These are phyloP conservation scores for Primulina eburnea DNA, from an alignment of 257 asterid genomes.

Conservation along the genomic window DNA sequence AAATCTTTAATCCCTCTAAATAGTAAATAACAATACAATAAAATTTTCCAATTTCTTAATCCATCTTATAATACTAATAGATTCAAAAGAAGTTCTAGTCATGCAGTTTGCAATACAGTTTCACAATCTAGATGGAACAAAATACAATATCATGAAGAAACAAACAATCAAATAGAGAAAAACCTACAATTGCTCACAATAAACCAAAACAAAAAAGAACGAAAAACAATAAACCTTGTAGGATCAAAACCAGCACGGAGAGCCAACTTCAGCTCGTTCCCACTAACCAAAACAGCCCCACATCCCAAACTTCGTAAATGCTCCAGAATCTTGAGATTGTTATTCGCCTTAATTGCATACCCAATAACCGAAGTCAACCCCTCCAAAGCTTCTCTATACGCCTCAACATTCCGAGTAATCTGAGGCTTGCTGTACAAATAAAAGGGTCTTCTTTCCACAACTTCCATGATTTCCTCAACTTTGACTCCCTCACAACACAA, in stretches of 20 bases:
- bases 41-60: too few relatives aligned
- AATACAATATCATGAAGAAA: neutral
- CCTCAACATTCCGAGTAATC: slow-evolving; percentile 77
- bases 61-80: neutral
- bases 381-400: slow-evolving; percentile 77
- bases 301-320: slow-evolving; percentile 76
- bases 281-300: slow-evolving; percentile 96
- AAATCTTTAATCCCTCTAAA: neutral
- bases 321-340: slow-evolving; percentile 84
- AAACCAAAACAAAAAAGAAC: neutral
- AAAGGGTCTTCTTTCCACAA: slow-evolving; percentile 75
- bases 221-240: slow-evolving; percentile 41
- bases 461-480: slow-evolving; percentile 70
- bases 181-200: neutral
- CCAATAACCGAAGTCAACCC: slow-evolving; percentile 76
- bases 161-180: neutral
- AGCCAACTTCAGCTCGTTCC: slow-evolving; percentile 87
- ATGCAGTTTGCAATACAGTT: neutral
- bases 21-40: too few relatives aligned
- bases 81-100: neutral
- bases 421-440: slow-evolving; percentile 86
- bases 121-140: slow-evolving; percentile 6
- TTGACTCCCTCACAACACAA: slow-evolving; percentile 66
- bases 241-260: slow-evolving; percentile 89
- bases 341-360: slow-evolving; percentile 92